A percentile compares a stretch with the other conserved stretches of the same genome.
Evolutionary conservation across 2,329 filamentous ascomycete genomes (phyloP).

Genomic region (Penicillium occitanis): DNA sequence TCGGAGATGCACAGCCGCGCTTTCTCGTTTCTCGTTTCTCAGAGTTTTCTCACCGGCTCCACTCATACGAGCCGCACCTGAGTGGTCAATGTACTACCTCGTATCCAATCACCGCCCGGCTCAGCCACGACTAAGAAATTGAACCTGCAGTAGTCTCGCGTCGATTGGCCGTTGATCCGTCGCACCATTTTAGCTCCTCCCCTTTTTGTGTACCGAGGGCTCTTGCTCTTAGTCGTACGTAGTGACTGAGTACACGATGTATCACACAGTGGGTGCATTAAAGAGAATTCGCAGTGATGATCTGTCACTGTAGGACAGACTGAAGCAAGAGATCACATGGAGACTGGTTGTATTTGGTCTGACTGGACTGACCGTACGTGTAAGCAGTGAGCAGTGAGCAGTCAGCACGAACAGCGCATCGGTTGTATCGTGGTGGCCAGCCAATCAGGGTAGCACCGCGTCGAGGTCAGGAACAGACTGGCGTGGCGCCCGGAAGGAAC

Average conservation of each 20-base stretch:
- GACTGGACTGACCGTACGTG: neutral
- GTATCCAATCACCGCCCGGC: neutral
- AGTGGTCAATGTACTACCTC: neutral
- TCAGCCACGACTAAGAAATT: neutral
- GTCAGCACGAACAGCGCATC: neutral
- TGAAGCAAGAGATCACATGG: neutral
- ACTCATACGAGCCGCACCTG: neutral
- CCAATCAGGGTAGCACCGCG: neutral
- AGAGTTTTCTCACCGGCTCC: neutral
- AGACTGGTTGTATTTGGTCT: neutral
- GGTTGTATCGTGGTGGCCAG: neutral
- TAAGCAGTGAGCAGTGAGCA: too few relatives aligned
- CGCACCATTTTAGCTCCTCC: slow-evolving; percentile 5
- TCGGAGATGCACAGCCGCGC: slow-evolving; percentile 6
- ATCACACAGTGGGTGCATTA: neutral
- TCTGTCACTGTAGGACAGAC: neutral
- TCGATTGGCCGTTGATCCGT: slow-evolving; percentile 2
- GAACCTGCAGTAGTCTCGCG: slow-evolving; percentile 14
- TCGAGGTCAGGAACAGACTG: neutral
- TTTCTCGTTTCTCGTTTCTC: neutral
- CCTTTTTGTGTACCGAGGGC: neutral
- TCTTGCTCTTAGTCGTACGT: too few relatives aligned
- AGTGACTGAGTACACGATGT: too few relatives aligned
- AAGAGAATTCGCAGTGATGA: neutral
- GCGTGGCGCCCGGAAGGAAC: neutral